phyloP scores from a whole-genome alignment of 202 grass and related monocot genomes.

The Dendrocalamus latiflorus region DNA sequence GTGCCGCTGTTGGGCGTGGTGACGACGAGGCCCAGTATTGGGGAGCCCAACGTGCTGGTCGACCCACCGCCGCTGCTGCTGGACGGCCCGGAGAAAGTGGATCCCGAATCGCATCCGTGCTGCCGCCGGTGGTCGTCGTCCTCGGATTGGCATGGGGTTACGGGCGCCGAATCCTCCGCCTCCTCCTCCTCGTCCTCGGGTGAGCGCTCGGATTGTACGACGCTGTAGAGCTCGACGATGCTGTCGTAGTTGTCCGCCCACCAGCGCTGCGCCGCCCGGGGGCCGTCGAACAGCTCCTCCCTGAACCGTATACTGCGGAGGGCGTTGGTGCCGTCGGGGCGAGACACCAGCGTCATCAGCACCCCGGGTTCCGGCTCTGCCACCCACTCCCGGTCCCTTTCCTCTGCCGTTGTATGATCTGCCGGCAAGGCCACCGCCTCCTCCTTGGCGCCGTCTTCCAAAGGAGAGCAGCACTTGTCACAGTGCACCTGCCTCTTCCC shows the following conservation, averaged over 20 bases:
- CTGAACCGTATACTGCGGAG: conserved; percentile 77
- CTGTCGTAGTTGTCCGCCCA: conserved; percentile 62
- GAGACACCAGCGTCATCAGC: conserved; percentile 66
- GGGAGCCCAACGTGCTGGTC: conserved; percentile 41
- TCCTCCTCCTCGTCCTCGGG: not conserved
- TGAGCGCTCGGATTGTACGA: conserved; percentile 21
- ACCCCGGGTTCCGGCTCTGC: conserved; percentile 79
- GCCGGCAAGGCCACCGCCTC: not conserved
- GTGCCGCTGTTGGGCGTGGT: too few relatives aligned
- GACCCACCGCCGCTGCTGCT: conserved; percentile 41
- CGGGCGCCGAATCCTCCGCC: conserved; percentile 21
- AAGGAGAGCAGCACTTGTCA: conserved; percentile 30
- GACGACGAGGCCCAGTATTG: conserved; percentile 47
- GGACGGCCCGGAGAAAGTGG: conserved; percentile 44
- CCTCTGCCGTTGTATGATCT: not conserved
- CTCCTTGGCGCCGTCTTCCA: not conserved
- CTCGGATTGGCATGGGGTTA: conserved; percentile 46
- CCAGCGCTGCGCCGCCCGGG: conserved; percentile 56
- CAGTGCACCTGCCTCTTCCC: not conserved
- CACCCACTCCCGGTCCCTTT: conserved; percentile 56
- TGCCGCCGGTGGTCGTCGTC: conserved; percentile 37
- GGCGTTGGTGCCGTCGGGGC: conserved; percentile 69
- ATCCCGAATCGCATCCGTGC: conserved; percentile 16
- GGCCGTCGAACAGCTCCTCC: conserved; percentile 51
- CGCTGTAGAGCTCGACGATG: too few relatives aligned